Conservation (phyloP, 306 rosid genomes). For the Citrullus colocynthis region DNA sequence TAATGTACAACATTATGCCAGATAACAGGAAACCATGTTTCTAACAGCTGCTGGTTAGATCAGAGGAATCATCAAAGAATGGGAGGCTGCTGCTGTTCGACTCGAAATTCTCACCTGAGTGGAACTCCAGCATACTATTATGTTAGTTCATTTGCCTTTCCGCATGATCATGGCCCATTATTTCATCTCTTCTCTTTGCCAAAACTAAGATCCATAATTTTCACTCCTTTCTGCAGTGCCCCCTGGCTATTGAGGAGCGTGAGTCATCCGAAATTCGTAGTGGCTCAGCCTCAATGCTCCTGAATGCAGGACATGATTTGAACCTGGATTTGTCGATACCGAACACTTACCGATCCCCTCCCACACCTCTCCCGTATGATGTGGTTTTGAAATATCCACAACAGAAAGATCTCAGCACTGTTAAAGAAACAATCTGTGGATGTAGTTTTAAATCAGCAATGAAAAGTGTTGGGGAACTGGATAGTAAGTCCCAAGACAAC, state of each 20-base stretch:
- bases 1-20: neutral
- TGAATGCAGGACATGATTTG: constrained; percentile 39
- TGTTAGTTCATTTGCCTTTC: constrained; percentile 36
- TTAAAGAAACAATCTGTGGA: constrained; percentile 33
- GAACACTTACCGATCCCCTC: constrained; percentile 70
- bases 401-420: constrained; percentile 40
- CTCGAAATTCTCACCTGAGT: constrained; percentile 57
- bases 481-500: constrained; percentile 29
- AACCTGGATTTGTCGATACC: constrained; percentile 47
- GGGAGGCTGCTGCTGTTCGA: constrained; percentile 89
- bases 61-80: constrained; percentile 25
- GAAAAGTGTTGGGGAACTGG: constrained; percentile 45
- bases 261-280: constrained; percentile 31
- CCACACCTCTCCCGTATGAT: constrained; percentile 70
- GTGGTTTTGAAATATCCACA: constrained; percentile 36
- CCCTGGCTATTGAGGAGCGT: constrained; percentile 44
- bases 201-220: neutral
- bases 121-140: constrained; percentile 70
- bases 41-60: constrained; percentile 11
- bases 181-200: neutral
- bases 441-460: constrained; percentile 36
- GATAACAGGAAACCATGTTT: constrained; percentile 5
- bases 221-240: constrained; percentile 41
- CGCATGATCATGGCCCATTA: neutral
- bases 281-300: constrained; percentile 23